Conservation (phyloP, 192 early-diverging fungal species). For the Backusella westeae region DNA sequence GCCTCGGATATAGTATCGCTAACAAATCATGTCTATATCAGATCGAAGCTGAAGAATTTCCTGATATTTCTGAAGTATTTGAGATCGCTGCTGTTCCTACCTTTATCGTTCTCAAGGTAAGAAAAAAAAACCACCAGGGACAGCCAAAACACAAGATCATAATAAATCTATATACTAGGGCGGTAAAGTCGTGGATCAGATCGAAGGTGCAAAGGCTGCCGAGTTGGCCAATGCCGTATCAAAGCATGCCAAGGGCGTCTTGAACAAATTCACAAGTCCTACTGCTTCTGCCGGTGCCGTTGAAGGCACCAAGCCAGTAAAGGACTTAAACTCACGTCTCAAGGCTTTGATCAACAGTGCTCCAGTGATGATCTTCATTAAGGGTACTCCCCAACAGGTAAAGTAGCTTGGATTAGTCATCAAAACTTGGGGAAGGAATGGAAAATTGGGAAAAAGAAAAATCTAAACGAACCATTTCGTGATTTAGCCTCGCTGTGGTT, state of each 20-base stretch:
- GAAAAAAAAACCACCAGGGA: too few relatives aligned
- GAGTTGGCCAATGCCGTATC: conserved; percentile 69
- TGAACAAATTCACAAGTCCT: conserved; percentile 28
- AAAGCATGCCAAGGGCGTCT: conserved; percentile 55
- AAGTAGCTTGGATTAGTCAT: not conserved
- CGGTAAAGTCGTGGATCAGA: conserved; percentile 65
- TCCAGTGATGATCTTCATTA: conserved; percentile 93
- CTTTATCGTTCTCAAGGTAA: conserved; percentile 80
- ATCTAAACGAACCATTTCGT: conserved; percentile 7
- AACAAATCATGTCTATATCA: conserved; percentile 2
- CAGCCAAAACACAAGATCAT: not conserved
- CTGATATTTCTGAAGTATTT: conserved; percentile 82
- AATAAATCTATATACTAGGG: not conserved
- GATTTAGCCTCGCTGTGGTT: conserved; percentile 85
- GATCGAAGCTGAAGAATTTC: conserved; percentile 89
- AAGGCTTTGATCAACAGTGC: conserved; percentile 66
- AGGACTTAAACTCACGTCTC: conserved; percentile 66
- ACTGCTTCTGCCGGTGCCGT: conserved; percentile 33
- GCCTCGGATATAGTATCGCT: not conserved
- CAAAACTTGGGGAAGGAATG: not conserved
- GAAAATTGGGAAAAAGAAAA: conserved; percentile 5
- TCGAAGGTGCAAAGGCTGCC: conserved; percentile 89
- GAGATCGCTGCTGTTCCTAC: conserved; percentile 93
- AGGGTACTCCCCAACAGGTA: conserved; percentile 69
- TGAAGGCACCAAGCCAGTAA: conserved; percentile 28